Base-by-base conservation (phyloP, 1,284 basidiomycete species). In the Athelia sp. region DNA sequence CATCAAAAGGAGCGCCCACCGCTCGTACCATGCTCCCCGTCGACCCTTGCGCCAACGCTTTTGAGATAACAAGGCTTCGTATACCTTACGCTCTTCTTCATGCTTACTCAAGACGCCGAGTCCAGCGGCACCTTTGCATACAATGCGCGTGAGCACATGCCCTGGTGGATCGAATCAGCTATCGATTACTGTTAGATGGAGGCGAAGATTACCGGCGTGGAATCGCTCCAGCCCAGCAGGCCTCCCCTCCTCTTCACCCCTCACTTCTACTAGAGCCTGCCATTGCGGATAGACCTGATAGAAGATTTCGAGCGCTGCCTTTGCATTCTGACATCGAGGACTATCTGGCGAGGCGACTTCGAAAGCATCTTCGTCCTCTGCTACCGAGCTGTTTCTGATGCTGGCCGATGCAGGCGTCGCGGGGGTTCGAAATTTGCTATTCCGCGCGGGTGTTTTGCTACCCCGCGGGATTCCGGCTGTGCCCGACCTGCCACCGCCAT, bases 21-120 rank as follows among this genome's bases (percentile, higher is more conserved):
- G 82, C 38, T 96, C 91, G 62, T 98, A 88, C 93, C 95, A 98
- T 38, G 77, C 79, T 50, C 89, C 95, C 47, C 96, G 74, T 48
- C 85, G 86, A 2, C 93, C 90, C 26, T 86, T 77, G 23, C 89
- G 76, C 86, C 96, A 99, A 40, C 82, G 73, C 11, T 70, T 75
- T 63, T 99, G 97, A 2, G 67, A 71, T 3, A 99, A 71, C n/a
- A 99, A 71, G 0, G 74, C 73, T 18, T 82, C 72, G 2, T 97
- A 69, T 11, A 95, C 71, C 31, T 78, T 71, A 14, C 86, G 70
- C 63, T 98, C 94, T 15, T 68, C 64, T 17, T 79, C 69, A 59
- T 89, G 82, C 47, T 90, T 79, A 58, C 88, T 84, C 47, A 92
- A 69, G 9, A 73, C 74, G 14, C 79, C 89, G 4, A 91, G 74